Evolutionary conservation across 2,329 filamentous ascomycete genomes (phyloP).

Genomic region (Venturia pyrina): DNA sequence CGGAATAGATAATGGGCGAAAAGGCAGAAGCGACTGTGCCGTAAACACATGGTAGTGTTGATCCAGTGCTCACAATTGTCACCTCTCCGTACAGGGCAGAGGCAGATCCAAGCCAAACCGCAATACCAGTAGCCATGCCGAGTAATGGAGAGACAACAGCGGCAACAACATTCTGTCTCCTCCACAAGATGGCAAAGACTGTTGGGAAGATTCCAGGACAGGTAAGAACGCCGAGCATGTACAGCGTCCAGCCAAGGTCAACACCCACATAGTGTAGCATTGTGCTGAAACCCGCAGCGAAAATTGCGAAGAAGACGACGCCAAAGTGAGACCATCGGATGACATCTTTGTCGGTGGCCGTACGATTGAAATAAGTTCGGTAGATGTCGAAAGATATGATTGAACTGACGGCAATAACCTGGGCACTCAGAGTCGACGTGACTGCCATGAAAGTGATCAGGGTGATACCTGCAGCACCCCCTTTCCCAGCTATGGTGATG

Average conservation of each 20-base stretch:
- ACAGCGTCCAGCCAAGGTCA: conserved; percentile 44
- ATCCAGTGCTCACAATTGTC: conserved; percentile 38
- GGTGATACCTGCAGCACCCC: conserved; percentile 27
- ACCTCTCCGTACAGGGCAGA: conserved; percentile 38
- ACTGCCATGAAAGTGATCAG: conserved; percentile 34
- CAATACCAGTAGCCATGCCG: conserved; percentile 41
- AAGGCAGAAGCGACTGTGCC: conserved; percentile 42
- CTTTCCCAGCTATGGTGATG: conserved; percentile 29
- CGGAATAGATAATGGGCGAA: conserved; percentile 33
- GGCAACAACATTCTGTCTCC: conserved; percentile 38
- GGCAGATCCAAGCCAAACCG: conserved; percentile 43
- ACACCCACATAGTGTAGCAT: conserved; percentile 45
- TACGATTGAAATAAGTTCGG: conserved; percentile 38
- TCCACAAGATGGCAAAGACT: conserved; percentile 44
- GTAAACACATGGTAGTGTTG: conserved; percentile 42
- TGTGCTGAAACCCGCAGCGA: conserved; percentile 42
- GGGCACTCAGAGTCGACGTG: conserved; percentile 40
- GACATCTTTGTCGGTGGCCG: conserved; percentile 37
- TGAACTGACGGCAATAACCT: conserved; percentile 44
- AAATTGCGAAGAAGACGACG: conserved; percentile 42
- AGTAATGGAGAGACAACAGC: conserved; percentile 42
- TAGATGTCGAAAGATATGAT: conserved; percentile 48
- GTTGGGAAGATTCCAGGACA: conserved; percentile 46
- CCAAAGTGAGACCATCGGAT: conserved; percentile 44
- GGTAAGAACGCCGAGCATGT: conserved; percentile 44